These are phyloP conservation scores for Fusarium lateritium DNA, from an alignment of 2,329 filamentous ascomycete genomes.

Conservation along the genomic window DNA sequence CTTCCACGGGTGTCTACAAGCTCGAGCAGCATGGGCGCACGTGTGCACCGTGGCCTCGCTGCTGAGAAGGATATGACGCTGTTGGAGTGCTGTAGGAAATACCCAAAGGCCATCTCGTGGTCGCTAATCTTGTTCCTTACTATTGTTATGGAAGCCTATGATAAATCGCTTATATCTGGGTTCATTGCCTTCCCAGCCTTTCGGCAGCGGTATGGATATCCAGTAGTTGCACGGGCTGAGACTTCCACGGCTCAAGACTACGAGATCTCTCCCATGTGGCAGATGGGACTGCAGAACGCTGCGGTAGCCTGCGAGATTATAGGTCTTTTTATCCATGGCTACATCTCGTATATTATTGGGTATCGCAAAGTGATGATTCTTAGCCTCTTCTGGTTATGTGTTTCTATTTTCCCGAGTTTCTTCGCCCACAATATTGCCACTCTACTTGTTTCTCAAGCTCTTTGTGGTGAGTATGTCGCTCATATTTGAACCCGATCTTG, in stretches of 20 bases:
- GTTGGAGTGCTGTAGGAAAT: slow-evolving; percentile 11
- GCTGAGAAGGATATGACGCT: slow-evolving; percentile 30
- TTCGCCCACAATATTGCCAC: slow-evolving; percentile 51
- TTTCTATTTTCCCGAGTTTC: slow-evolving; percentile 56
- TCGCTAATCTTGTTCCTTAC: slow-evolving; percentile 34
- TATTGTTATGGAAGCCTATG: slow-evolving; percentile 37
- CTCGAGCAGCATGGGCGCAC: slow-evolving; percentile 14
- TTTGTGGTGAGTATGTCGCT: slow-evolving; percentile 37
- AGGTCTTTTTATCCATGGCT: slow-evolving; percentile 58
- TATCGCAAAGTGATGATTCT: slow-evolving; percentile 57
- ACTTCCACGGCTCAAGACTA: slow-evolving; percentile 12
- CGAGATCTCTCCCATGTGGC: slow-evolving; percentile 5
- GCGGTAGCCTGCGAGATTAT: slow-evolving; percentile 37
- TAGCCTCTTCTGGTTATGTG: slow-evolving; percentile 51
- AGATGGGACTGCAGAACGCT: slow-evolving; percentile 2
- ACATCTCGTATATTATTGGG: slow-evolving; percentile 54
- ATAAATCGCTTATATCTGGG: slow-evolving; percentile 11
- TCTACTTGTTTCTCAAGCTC: slow-evolving; percentile 52
- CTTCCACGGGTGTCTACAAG: slow-evolving; percentile 19
- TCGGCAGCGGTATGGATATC: slow-evolving; percentile 46
- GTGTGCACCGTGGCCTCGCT: slow-evolving; percentile 11
- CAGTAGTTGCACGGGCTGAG: not conserved
- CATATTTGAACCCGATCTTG: too few relatives aligned
- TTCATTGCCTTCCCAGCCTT: slow-evolving; percentile 17
- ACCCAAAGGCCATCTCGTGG: slow-evolving; percentile 34